Conservation (phyloP, 148 eudicot species). For the Heliosperma pusillum region DNA sequence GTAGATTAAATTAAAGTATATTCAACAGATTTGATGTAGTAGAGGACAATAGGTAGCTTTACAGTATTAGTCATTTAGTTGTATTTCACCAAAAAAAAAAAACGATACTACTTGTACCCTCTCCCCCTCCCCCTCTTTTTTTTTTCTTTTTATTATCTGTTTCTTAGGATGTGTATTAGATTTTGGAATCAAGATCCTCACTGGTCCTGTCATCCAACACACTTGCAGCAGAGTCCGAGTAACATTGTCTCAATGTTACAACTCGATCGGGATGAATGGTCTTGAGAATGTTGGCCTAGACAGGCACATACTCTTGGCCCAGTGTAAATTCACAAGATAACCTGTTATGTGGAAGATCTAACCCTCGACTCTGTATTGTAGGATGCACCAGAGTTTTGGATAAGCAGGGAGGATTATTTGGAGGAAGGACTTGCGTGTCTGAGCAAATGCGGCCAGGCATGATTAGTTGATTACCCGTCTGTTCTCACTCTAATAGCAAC, state of each 20-base stretch:
- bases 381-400: constrained; percentile 99
- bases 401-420: constrained; percentile 82
- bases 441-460: constrained; percentile 85
- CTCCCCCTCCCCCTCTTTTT: too few species aligned
- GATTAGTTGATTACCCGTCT: constrained; percentile 7
- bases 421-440: constrained; percentile 94
- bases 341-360: not conserved
- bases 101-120: not conserved
- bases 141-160: not conserved
- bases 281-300: not conserved
- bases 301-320: not conserved
- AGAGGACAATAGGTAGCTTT: not conserved
- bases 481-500: not conserved
- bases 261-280: not conserved
- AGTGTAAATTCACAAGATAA: not conserved
- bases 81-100: too few species aligned
- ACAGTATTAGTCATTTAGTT: not conserved
- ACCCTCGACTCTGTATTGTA: constrained; percentile 31
- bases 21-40: not conserved
- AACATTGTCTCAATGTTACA: not conserved
- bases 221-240: not conserved
- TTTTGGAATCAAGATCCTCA: not conserved
- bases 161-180: not conserved
- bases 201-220: not conserved
- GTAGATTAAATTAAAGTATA: not conserved